phyloP scores from a whole-genome alignment of 2,329 filamentous ascomycete species.

The Diaporthe sp. region DNA sequence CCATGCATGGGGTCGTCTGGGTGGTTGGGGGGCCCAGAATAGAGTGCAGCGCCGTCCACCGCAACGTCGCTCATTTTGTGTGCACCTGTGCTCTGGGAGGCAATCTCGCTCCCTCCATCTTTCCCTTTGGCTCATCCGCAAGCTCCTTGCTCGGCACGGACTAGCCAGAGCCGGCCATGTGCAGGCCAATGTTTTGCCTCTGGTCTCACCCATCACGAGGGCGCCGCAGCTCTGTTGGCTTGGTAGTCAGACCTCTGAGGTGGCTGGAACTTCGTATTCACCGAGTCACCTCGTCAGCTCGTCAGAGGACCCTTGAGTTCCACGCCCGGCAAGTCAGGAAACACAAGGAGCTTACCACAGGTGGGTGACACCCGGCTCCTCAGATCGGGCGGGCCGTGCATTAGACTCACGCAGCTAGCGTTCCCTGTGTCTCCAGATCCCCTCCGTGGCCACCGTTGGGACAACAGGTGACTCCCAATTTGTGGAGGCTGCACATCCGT shows the following conservation, averaged over 20 bases:
- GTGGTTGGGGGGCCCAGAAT: conserved; percentile 16
- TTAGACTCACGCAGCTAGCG: conserved; percentile 37
- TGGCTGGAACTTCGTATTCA: conserved; percentile 37
- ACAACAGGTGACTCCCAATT: not conserved
- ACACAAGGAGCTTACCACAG: not conserved
- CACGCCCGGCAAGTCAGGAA: not conserved
- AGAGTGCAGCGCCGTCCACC: conserved; percentile 22
- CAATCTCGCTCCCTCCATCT: not conserved
- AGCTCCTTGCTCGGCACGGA: not conserved
- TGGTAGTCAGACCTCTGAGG: conserved; percentile 16
- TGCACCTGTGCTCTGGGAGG: conserved; percentile 5
- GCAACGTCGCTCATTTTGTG: conserved; percentile 24
- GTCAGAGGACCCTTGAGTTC: conserved; percentile 26
- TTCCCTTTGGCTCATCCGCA: not conserved
- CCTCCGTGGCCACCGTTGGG: conserved; percentile 27
- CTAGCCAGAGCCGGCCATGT: conserved; percentile 1
- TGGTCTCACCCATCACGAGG: conserved; percentile 35
- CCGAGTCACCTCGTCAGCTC: conserved; percentile 20
- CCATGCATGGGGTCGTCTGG: conserved; percentile 4
- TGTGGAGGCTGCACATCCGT: not conserved
- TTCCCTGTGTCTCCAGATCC: conserved; percentile 18
- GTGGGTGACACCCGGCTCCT: conserved; percentile 16
- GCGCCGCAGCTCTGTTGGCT: conserved; percentile 5
- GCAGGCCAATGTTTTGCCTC: not conserved
- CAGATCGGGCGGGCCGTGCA: conserved; percentile 34